A percentile compares a stretch with the other conserved stretches of the same genome.
These are phyloP conservation scores for Kluyveromyces nonfermentans DNA, from an alignment of 805 yeast genomes.

Conservation along the genomic window DNA sequence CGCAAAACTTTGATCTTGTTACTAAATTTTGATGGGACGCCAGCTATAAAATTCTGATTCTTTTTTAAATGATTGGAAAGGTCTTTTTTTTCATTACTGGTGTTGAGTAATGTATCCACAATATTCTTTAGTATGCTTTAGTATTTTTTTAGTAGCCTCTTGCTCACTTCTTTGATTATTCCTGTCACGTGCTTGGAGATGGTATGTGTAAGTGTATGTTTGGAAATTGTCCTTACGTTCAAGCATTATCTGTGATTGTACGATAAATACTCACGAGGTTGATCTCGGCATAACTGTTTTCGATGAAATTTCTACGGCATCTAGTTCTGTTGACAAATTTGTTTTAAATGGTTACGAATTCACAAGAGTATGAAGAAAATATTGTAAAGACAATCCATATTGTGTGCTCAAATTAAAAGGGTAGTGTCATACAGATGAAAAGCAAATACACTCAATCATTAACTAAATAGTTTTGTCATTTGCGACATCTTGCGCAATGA, in stretches of 20 bases:
- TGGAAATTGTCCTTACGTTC: no score
- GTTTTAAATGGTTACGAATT: background rate
- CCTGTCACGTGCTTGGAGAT: no score
- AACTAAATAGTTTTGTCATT: background rate
- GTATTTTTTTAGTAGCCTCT: no score
- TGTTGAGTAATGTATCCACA: no score
- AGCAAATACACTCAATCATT: no score
- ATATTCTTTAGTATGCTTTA: no score
- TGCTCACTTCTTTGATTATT: no score
- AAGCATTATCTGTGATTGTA: background rate
- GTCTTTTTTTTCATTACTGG: no score
- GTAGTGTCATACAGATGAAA: background rate
- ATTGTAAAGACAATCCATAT: no score
- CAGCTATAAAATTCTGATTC: slow-evolving; percentile 31
- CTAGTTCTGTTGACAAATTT: background rate
- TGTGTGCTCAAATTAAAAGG: no score
- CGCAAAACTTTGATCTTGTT: slow-evolving; percentile 31
- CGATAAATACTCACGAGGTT: background rate
- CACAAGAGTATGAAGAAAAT: no score
- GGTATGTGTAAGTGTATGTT: no score
- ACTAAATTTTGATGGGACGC: slow-evolving; percentile 29
- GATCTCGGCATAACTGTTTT: background rate
- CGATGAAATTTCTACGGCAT: background rate
- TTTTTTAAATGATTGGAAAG: slow-evolving; percentile 21
- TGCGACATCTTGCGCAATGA: background rate